Percentiles rank a stretch among this genome's conserved stretches.
Evolutionary conservation across 2,329 filamentous ascomycete species (phyloP).

Genomic region (Paecilomyces variotii): DNA sequence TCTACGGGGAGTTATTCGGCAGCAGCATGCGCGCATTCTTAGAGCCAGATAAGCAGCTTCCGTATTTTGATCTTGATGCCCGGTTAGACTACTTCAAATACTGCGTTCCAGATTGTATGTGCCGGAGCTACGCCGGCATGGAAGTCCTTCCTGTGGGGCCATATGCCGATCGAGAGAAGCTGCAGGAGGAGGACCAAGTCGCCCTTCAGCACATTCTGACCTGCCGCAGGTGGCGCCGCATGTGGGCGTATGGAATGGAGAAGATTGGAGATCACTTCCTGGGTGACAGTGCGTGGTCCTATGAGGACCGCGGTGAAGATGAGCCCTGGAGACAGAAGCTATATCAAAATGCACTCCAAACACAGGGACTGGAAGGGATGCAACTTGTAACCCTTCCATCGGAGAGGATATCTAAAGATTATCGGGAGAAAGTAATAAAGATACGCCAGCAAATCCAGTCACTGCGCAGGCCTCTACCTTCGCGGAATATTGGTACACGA

Average conservation of each 20-base stretch:
- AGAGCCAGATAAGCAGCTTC: constrained; percentile 2
- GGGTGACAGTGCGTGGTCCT: constrained; percentile 1
- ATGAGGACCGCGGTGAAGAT: constrained; percentile 6
- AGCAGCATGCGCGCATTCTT: constrained; percentile 15
- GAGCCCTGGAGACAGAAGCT: constrained; percentile 14
- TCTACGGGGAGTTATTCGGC: constrained; percentile 25
- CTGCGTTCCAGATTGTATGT: constrained; percentile 18
- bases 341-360: constrained; percentile 17
- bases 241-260: constrained; percentile 15
- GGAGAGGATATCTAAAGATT: constrained; percentile 10
- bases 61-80: constrained; percentile 10
- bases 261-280: constrained; percentile 1
- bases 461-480: background rate
- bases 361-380: constrained; percentile 22
- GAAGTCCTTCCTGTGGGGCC: constrained; percentile 2
- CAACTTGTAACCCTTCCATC: constrained; percentile 18
- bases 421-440: constrained; percentile 4
- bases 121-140: constrained; percentile 3
- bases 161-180: constrained; percentile 1
- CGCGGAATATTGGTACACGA: background rate
- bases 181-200: constrained; percentile 2
- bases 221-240: constrained; percentile 16
- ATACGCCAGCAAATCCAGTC: constrained; percentile 9
- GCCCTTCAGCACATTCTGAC: constrained; percentile 13
- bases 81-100: constrained; percentile 24